Evolutionary conservation across 2,329 filamentous ascomycete species (phyloP), one percentile per base, ranked within the genome.

Genomic region (Aspergillus bombycis): DNA sequence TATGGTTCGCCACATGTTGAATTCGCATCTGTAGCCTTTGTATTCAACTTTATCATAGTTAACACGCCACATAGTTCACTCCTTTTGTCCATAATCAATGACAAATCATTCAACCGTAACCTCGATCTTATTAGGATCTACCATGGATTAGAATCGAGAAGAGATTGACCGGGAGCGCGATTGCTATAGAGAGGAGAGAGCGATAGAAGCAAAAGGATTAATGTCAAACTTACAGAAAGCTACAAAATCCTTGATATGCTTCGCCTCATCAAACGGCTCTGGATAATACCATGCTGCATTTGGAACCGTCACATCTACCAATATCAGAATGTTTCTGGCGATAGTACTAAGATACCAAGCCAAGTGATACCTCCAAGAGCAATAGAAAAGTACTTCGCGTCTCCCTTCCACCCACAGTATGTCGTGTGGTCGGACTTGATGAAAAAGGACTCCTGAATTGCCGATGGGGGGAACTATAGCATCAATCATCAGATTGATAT

Each of bases 251-350:
- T 83, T 84, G 67, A 88, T 85, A 68, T 79, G 77, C 58, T 80
- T 74, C 34, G 81, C 81, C 52, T 81, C 82, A 28, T 82, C 80
- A 60, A 82, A 80, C 1, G 85, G 81, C 48, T 81, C 71, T 3
- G 85, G 80, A 65, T 88, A 88, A 67, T 84, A 88, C 86, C 86
- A 88, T 0, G 85, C 86, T 2, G 83, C 84, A 64, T 88, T 84
- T 41, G 81, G 75, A 23, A 85, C 64, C 58, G 81, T 80, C 7
- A 78, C 78, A 45, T 80, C 83, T 82, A 61, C 10, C 30, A 58
- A 21, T n/a, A n/a, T 16, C 4, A 26, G 21, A 5, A 48, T 12
- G 23, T 16, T 36, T 41, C 21, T 3, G 30, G 19, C 14, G n/a
- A 8, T 21, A 2, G 16, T 23, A 19, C 21, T 16, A 8, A 14